phyloP scores from a whole-genome alignment of 768 basidiomycete genomes.

The Dictyophora rubrovolvata region DNA sequence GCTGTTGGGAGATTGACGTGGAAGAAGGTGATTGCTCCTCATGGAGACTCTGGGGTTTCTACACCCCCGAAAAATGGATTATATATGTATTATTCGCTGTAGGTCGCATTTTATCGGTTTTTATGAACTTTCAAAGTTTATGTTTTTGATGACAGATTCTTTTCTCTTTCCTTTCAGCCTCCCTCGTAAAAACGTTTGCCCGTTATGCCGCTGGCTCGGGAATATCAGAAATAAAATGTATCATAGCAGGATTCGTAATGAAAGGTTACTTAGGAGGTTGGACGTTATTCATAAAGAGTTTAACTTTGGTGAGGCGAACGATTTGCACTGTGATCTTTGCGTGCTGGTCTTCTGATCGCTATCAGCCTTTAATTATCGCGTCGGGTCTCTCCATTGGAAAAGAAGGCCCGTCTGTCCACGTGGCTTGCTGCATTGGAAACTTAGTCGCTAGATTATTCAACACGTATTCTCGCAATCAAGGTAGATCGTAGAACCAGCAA shows the following conservation, averaged over 20 bases:
- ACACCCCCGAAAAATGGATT: constrained; percentile 63
- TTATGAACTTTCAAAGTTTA: background rate
- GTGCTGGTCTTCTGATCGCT: constrained; percentile 8
- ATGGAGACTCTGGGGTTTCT: constrained; percentile 84
- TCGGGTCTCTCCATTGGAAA: constrained; percentile 96
- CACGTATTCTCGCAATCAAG: constrained; percentile 79
- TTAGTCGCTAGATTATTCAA: constrained; percentile 79
- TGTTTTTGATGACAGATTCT: constrained; percentile 36
- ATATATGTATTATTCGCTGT: constrained; percentile 88
- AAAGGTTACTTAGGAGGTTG: constrained; percentile 85
- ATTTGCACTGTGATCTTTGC: background rate
- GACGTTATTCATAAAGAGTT: constrained; percentile 88
- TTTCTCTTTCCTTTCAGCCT: constrained; percentile 82
- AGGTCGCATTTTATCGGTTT: constrained; percentile 22
- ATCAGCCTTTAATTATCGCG: constrained; percentile 89
- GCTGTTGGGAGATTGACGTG: constrained; percentile 94
- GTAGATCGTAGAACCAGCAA: constrained; percentile 31
- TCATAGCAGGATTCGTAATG: constrained; percentile 95
- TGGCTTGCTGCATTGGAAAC: constrained; percentile 88
- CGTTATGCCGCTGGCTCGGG: constrained; percentile 97
- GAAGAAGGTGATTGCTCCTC: constrained; percentile 76
- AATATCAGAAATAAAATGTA: constrained; percentile 98
- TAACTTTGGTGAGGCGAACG: constrained; percentile 64
- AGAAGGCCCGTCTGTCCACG: constrained; percentile 96
- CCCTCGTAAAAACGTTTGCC: constrained; percentile 79